phyloP scores from a whole-genome alignment of 495 filamentous ascomycete species.

The Penicillium subrubescens region DNA sequence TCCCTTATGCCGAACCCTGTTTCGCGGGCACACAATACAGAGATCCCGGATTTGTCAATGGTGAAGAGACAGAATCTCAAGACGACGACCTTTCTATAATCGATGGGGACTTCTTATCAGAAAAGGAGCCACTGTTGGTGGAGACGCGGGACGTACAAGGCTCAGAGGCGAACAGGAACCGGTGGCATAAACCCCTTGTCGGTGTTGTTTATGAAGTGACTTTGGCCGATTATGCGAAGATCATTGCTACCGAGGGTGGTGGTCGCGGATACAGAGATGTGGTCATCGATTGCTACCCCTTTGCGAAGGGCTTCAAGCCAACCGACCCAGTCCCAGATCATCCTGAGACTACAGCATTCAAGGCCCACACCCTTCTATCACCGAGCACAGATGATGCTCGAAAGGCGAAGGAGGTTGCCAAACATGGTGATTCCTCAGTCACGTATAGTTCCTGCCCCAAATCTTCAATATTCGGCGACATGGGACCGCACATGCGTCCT shows the following conservation, averaged over 20 bases:
- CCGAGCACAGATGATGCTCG: constrained; percentile 34
- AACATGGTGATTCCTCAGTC: background rate
- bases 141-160: constrained; percentile 10
- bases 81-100: constrained; percentile 9
- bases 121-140: constrained; percentile 37
- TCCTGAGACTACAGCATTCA: constrained; percentile 46
- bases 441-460: background rate
- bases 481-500: constrained; percentile 48
- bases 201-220: constrained; percentile 97
- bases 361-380: constrained; percentile 63
- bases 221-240: constrained; percentile 73
- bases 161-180: constrained; percentile 46
- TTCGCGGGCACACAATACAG: constrained; percentile 79
- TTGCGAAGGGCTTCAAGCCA: constrained; percentile 50
- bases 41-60: constrained; percentile 34
- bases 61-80: constrained; percentile 12
- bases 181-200: constrained; percentile 77
- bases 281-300: constrained; percentile 71
- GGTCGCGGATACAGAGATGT: constrained; percentile 80
- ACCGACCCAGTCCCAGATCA: constrained; percentile 41
- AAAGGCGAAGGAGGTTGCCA: constrained; percentile 1
- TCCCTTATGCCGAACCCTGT: constrained; percentile 89
- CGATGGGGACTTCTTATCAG: constrained; percentile 26
- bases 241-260: constrained; percentile 89
- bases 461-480: constrained; percentile 13